Evolutionary conservation across 2,329 filamentous ascomycete genomes (phyloP).

Genomic region (Thelonectria blattea): DNA sequence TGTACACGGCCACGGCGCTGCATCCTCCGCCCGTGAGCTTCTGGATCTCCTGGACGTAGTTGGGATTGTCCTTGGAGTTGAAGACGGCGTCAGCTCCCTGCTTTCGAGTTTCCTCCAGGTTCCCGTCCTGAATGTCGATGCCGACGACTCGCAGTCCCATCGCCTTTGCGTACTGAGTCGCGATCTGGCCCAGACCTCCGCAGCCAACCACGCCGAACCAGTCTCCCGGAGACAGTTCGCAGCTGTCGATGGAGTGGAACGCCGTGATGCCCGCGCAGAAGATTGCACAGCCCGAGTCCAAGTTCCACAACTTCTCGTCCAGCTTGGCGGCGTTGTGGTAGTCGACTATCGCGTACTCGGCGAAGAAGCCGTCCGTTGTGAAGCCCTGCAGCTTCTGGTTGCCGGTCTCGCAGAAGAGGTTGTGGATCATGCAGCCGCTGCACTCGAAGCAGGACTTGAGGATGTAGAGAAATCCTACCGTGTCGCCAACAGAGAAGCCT

Average conservation of each 20-base stretch:
- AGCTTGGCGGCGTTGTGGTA: conserved; percentile 51
- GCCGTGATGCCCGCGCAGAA: conserved; percentile 59
- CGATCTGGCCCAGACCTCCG: conserved; percentile 54
- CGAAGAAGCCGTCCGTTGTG: conserved; percentile 51
- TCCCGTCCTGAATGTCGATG: conserved; percentile 51
- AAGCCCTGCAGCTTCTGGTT: conserved; percentile 51
- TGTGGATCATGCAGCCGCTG: conserved; percentile 53
- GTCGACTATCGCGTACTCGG: conserved; percentile 54
- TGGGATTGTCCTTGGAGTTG: conserved; percentile 48
- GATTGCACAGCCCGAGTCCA: conserved; percentile 45
- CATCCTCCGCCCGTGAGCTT: conserved; percentile 48
- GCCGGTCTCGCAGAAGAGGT: conserved; percentile 46
- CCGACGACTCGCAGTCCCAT: conserved; percentile 51
- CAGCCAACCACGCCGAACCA: conserved; percentile 52
- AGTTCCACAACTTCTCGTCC: conserved; percentile 39
- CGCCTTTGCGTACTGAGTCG: conserved; percentile 53
- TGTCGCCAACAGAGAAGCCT: conserved; percentile 51
- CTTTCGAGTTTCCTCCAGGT: conserved; percentile 46
- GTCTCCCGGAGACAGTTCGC: conserved; percentile 43
- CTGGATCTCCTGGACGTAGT: conserved; percentile 48
- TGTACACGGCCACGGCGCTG: conserved; percentile 50
- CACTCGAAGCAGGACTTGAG: conserved; percentile 54
- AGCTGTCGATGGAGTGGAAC: conserved; percentile 48
- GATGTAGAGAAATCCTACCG: conserved; percentile 54
- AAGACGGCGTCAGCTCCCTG: conserved; percentile 50